Evolutionary conservation across 352 stramenopile genomes (phyloP), one percentile per base, ranked within the genome.

Genomic region (Nothophytophthora sp.): DNA sequence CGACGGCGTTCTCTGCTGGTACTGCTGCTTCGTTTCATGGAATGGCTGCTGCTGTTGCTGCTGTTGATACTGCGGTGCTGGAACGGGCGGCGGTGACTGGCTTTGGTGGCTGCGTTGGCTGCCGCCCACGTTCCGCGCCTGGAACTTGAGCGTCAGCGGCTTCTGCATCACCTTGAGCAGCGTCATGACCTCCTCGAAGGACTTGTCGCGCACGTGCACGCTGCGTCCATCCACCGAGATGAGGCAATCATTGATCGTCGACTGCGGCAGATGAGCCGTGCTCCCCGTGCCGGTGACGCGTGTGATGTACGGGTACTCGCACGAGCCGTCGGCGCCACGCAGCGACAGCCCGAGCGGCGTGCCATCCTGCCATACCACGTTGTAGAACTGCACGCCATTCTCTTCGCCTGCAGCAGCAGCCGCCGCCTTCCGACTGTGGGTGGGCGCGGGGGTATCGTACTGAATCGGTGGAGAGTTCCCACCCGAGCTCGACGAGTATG

Each of bases 91-190:
- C 1, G 52, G 53, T 22, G 53, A 23, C 9, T 58, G 23, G 10
- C 39, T 41, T 18, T 71, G 32, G 5, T 18, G 53, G 46, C 20
- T 60, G 40, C 43, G 51, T 33, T 60, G 56, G 30, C 30, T 61
- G 52, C 51, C 57, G 43, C 45, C 35, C 20, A 62, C 60, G 33
- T 70, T 67, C 36, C 79, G 73, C 15, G 76, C 65, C 50, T 95
- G 80, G 55, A 95, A 95, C 60, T 89, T 91, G 24, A 95, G 49
- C 29, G 81, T 90, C 40, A 95, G 55, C 6, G 85, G 85, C 59
- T 95, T 95, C 30, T 86, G 82, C 79, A 95, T 90, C 23, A 81
- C 74, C 63, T 93, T 93, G 40, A 95, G 77, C 67, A 92, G 78
- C 23, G 69, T 70, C 85, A 95, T 95, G 20, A 93, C 81, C 61